Conservation (phyloP, 352 stramenopile species). For the Pythium periplocum region DNA sequence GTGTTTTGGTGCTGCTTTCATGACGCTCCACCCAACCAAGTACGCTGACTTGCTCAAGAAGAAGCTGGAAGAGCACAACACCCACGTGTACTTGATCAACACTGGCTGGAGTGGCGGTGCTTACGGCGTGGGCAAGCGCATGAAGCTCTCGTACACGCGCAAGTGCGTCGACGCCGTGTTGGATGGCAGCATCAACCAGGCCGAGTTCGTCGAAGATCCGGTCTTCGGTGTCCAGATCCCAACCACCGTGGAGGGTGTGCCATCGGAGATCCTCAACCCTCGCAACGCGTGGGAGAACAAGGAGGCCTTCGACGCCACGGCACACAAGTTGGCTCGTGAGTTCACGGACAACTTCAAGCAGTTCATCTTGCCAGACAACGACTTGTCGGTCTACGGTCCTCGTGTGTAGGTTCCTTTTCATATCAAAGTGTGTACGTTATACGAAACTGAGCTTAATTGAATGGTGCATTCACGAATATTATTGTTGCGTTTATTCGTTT, state of each 20-base stretch:
- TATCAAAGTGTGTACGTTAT: too few relatives aligned
- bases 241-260: slow-evolving; percentile 53
- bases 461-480: too few relatives aligned
- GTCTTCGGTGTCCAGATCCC: slow-evolving; percentile 74
- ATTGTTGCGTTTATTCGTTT: too few relatives aligned
- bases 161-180: slow-evolving; percentile 77
- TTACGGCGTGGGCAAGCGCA: slow-evolving; percentile 95
- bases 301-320: slow-evolving; percentile 66
- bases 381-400: slow-evolving; percentile 59
- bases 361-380: slow-evolving; percentile 74
- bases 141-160: slow-evolving; percentile 90
- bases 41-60: slow-evolving; percentile 54
- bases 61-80: slow-evolving; percentile 46
- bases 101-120: slow-evolving; percentile 94
- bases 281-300: slow-evolving; percentile 78
- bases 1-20: slow-evolving; percentile 51
- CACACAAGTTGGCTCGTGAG: slow-evolving; percentile 64
- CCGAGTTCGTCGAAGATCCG: slow-evolving; percentile 61
- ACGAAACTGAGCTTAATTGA: too few relatives aligned
- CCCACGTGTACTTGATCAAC: slow-evolving; percentile 82
- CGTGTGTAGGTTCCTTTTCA: slow-evolving; percentile 26
- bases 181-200: slow-evolving; percentile 58
- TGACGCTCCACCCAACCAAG: slow-evolving; percentile 51
- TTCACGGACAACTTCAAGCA: slow-evolving; percentile 86
- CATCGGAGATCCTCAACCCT: slow-evolving; percentile 69